Evolutionary conservation across 768 basidiomycete genomes (phyloP).

Genomic region (Cytidiella melzeri): DNA sequence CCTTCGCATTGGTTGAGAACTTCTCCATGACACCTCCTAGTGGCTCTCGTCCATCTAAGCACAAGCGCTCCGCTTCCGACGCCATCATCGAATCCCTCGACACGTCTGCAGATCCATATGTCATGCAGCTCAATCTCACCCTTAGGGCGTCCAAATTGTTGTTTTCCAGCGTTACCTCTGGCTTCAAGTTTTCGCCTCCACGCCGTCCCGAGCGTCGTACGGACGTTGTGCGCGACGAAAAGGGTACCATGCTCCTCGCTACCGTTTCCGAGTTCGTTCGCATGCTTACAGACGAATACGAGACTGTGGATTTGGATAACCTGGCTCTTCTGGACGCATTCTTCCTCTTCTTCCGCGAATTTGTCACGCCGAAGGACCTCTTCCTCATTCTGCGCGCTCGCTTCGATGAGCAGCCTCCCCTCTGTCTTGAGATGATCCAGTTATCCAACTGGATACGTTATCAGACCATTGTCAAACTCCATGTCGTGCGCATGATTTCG

Average conservation of each 20-base stretch:
- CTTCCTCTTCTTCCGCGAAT: conserved; percentile 3
- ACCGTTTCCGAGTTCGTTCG: not conserved
- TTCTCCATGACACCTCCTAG: not conserved
- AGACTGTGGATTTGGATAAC: not conserved
- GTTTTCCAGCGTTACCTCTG: not conserved
- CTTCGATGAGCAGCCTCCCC: not conserved
- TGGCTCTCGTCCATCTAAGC: not conserved
- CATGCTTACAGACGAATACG: not conserved
- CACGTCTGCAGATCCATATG: not conserved
- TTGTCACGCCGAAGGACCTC: not conserved
- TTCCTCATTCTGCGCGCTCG: not conserved
- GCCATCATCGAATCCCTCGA: not conserved
- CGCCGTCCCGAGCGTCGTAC: too few relatives aligned
- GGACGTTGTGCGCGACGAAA: not conserved
- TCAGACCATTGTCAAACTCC: not conserved
- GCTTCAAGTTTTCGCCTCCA: not conserved
- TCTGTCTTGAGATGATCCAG: not conserved
- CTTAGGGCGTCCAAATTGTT: not conserved
- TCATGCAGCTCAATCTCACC: not conserved
- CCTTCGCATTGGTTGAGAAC: not conserved
- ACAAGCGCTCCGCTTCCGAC: not conserved
- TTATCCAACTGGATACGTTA: not conserved
- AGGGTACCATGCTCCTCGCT: not conserved
- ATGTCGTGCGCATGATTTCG: conserved; percentile 1
- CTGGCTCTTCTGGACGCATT: not conserved